Evolutionary conservation across 192 early-diverging fungal species (phyloP).

Genomic region (Powellomyces hirtus): DNA sequence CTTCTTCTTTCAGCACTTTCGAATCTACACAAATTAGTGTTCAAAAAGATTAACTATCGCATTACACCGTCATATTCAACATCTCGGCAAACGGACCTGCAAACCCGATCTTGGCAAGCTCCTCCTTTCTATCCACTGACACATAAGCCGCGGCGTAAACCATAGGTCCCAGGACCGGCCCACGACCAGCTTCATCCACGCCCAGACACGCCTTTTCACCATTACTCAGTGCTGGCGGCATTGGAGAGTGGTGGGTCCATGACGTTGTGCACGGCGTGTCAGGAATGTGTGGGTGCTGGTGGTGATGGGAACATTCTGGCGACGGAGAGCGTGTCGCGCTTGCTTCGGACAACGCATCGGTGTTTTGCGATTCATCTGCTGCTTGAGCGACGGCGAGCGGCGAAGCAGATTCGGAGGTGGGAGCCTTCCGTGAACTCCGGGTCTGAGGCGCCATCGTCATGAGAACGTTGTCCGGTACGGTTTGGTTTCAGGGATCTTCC

Average conservation of each 20-base stretch:
- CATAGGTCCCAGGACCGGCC: constrained; percentile 96
- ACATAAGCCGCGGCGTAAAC: constrained; percentile 92
- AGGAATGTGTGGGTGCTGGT: constrained; percentile 17
- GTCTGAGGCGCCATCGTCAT: not conserved
- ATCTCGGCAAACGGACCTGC: too few relatives aligned
- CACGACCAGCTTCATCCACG: constrained; percentile 96
- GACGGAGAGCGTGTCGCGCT: not conserved
- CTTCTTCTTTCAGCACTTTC: constrained; percentile 81
- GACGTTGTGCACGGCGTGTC: constrained; percentile 18
- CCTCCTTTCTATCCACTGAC: constrained; percentile 57
- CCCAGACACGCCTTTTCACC: constrained; percentile 54
- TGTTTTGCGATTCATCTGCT: not conserved
- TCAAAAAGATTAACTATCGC: too few relatives aligned
- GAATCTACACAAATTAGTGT: constrained; percentile 74
- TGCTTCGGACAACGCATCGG: not conserved
- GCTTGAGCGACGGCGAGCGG: not conserved
- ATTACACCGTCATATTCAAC: too few relatives aligned
- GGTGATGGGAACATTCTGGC: not conserved
- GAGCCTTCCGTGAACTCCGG: not conserved
- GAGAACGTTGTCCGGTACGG: too few relatives aligned
- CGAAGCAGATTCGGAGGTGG: not conserved
- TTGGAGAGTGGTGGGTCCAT: constrained; percentile 20
- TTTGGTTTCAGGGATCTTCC: too few relatives aligned
- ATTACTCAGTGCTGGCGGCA: constrained; percentile 5
- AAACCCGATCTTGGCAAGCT: constrained; percentile 74